phyloP scores from a whole-genome alignment of 257 asterid genomes.

The Gentiana dahurica region DNA sequence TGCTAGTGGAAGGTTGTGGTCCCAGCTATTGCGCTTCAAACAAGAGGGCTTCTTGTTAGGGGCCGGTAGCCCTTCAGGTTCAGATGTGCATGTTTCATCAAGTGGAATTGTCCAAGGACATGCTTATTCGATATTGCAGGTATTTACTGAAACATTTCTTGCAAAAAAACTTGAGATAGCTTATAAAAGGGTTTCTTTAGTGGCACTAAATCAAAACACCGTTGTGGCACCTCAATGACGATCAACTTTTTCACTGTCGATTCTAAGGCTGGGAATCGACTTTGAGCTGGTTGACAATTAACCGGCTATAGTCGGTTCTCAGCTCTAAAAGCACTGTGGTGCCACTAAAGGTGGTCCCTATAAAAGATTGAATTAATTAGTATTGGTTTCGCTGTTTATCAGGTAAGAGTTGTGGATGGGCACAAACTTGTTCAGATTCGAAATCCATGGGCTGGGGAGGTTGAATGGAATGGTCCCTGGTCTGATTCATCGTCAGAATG shows the following conservation, averaged over 20 bases:
- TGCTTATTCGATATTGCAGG: slow-evolving; percentile 97
- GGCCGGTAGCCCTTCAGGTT: slow-evolving; percentile 99
- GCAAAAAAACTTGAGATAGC: neutral
- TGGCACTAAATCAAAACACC: too few species aligned
- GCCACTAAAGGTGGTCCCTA: too few species aligned
- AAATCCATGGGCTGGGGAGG: slow-evolving; percentile 99
- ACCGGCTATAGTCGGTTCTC: too few species aligned
- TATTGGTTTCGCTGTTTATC: slow-evolving; percentile 5
- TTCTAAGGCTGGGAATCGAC: too few species aligned
- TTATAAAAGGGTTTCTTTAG: neutral
- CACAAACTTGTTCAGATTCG: slow-evolving; percentile 96
- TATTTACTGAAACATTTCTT: slow-evolving; percentile 11
- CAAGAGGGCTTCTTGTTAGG: slow-evolving; percentile 94
- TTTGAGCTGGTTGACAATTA: too few species aligned
- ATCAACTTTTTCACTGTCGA: too few species aligned
- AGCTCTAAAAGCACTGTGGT: too few species aligned
- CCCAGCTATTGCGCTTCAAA: slow-evolving; percentile 85
- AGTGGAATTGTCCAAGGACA: slow-evolving; percentile 99
- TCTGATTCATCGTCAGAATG: slow-evolving; percentile 95
- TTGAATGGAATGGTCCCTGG: slow-evolving; percentile 99
- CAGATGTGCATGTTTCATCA: slow-evolving; percentile 93
- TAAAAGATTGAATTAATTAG: slow-evolving; percentile 1
- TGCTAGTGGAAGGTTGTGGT: slow-evolving; percentile 98
- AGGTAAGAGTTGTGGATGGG: slow-evolving; percentile 86
- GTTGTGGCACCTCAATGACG: too few species aligned